Percentiles rank a stretch among this genome's conserved stretches.
Conservation (phyloP, 2,329 filamentous ascomycete genomes). For the Venturia pyrina region DNA sequence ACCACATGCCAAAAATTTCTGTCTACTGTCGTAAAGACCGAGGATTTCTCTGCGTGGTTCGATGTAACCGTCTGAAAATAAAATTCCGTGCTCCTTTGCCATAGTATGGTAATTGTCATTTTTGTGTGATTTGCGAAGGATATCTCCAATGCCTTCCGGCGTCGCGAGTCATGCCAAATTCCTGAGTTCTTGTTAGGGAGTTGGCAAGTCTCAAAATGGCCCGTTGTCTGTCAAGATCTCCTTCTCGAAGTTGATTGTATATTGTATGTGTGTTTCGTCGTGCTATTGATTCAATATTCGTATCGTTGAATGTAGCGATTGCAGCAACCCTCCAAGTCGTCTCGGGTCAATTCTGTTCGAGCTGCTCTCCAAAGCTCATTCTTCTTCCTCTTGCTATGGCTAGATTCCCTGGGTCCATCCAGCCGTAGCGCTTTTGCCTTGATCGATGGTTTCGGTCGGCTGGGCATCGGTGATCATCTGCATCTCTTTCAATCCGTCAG, state of each 20-base stretch:
- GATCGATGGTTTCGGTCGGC: neutral
- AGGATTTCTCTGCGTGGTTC: neutral
- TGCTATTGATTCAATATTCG: neutral
- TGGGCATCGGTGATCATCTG: neutral
- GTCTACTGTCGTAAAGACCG: neutral
- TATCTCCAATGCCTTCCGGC: neutral
- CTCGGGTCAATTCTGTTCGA: neutral
- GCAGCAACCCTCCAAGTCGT: neutral
- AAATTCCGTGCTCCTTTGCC: neutral
- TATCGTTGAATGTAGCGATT: neutral
- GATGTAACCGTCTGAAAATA: neutral
- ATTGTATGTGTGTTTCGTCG: neutral
- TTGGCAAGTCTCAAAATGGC: neutral
- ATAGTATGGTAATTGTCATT: neutral
- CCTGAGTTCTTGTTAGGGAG: neutral
- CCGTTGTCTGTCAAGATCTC: neutral
- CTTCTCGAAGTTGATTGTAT: neutral
- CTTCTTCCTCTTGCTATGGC: neutral
- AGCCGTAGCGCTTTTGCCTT: neutral
- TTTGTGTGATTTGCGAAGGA: neutral
- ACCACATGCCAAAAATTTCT: neutral
- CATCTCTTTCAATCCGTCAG: neutral
- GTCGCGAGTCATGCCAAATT: neutral
- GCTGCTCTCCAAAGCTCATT: neutral
- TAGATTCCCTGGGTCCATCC: neutral